Base-by-base conservation (phyloP, 2,329 filamentous ascomycete genomes). In the Akanthomyces lecanii region DNA sequence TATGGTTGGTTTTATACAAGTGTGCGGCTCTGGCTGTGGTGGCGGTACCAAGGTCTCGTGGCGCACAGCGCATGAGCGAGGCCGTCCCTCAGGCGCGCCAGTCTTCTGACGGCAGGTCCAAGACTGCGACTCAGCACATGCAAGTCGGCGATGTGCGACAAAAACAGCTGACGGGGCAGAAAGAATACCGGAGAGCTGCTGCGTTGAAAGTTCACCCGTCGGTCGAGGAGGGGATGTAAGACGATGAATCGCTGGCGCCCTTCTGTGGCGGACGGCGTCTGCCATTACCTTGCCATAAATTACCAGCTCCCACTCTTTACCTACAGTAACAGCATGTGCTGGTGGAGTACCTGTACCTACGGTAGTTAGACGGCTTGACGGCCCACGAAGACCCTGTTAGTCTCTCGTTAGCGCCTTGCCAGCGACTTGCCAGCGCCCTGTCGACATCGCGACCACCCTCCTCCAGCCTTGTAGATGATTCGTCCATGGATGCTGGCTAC, bases 71-170 rank as follows among this genome's bases (percentile, higher is more conserved):
- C 57, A 52, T 60, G 57, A 52, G 47, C 47, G 47, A 40, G 23
- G 47, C 33, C 10, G 57, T 28, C 18, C 44, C 57, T 60, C 57
- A 60, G 57, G 57, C 57, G 57, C 57, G 57, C 16, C 36, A 52
- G 57, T 60, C 57, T 60, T 52, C 57, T 60, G 57, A 60, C 57
- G 47, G 47, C 47, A 33, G 33, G 36, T 44, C 25, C 23, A 44
- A 18, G 36, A n/a, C 33, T 59, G 45, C 53, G 21, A 51, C 30
- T 42, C 56, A 50, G 56, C 45, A 59, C 56, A 59, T 51, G 56
- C 30, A 40, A 59, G 36, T 44, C 23, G 47, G 36, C 2, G 16
- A 23, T 11, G 14, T 10, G 30, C 21, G 21, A 28, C 5, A 44
- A 33, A 52, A 52, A 52, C 57, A 42, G 57, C 44, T 60, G 47